Evolutionary conservation across 2,329 filamentous ascomycete species (phyloP), one percentile per base, ranked within the genome.

Genomic region (Botrytis pseudocinerea): DNA sequence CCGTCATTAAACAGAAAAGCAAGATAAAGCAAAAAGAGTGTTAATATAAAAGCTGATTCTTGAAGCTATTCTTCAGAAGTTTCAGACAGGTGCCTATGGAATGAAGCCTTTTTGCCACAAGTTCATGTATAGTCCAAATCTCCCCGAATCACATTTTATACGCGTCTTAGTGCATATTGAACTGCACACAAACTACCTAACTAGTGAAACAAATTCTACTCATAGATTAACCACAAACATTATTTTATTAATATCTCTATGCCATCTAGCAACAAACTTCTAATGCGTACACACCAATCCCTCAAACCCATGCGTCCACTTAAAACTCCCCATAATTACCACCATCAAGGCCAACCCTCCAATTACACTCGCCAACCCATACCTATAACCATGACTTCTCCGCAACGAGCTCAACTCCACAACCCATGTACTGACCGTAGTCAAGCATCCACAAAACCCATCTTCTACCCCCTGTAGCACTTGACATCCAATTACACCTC

Each of bases 281-380:
- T 77, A 80, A 66, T 80, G 77, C 46, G 65, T 73, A 74, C 80
- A 81, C 40, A 74, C n/a, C 48, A 79, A 38, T 14, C 70, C 72
- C n/a, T 75, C 74, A 73, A 90, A 91, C 1, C 88, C 90, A 9
- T 84, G 81, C 42, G 86, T 91, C 93, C 93, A 97, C 74, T 87
- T 83, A 79, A 95, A 82, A 74, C 91, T 90, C 0, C 93, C 93
- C 90, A 95, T 93, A 28, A 95, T 86, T 0, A 89, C 84, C 38
- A 94, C 85, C 85, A 93, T 82, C 18, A 91, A 76, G 18, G 84
- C 85, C 73, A 94, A 79, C 3, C 87, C 89, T 0, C 84, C 84
- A 0, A 84, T 79, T 4, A 95, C 87, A 78, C 92, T 95, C 32
- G 82, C 81, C 0, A 80, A 75, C 0, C 90, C 92, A 78, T 96